Evolutionary conservation across 2,329 filamentous ascomycete species (phyloP).

Genomic region (Cladosporium sp.): DNA sequence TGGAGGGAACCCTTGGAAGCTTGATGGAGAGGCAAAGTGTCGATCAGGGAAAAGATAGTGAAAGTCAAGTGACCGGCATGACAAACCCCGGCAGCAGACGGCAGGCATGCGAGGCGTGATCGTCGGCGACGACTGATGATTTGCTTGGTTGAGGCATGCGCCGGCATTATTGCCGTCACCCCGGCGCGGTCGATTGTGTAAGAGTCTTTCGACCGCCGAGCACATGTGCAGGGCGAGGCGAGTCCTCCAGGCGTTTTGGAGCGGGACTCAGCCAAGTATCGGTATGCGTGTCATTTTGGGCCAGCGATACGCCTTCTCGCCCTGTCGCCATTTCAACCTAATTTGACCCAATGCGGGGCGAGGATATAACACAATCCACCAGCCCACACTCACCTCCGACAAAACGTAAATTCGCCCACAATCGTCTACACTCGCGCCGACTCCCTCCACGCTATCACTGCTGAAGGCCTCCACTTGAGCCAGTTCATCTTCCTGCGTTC

Average conservation of each 20-base stretch:
- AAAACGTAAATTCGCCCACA: background rate
- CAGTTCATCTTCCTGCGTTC: too few relatives aligned
- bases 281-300: background rate
- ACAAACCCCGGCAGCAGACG: background rate
- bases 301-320: background rate
- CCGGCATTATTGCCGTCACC: background rate
- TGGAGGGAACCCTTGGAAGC: too few relatives aligned
- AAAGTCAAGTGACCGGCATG: background rate
- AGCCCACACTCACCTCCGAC: background rate
- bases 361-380: conserved; percentile 10
- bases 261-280: too few relatives aligned
- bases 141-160: background rate
- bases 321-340: background rate
- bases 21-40: background rate
- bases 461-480: background rate
- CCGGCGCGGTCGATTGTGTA: background rate
- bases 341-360: background rate
- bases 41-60: conserved; percentile 12
- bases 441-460: conserved; percentile 5
- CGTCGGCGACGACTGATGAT: background rate
- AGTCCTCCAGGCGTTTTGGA: background rate
- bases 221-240: background rate
- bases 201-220: background rate
- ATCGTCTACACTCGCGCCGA: conserved; percentile 1
- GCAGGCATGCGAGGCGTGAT: background rate